Evolutionary conservation across 176 grass and related monocot species (phyloP), one percentile per base, ranked within the genome.

Genomic region (Saccharum spontaneum): DNA sequence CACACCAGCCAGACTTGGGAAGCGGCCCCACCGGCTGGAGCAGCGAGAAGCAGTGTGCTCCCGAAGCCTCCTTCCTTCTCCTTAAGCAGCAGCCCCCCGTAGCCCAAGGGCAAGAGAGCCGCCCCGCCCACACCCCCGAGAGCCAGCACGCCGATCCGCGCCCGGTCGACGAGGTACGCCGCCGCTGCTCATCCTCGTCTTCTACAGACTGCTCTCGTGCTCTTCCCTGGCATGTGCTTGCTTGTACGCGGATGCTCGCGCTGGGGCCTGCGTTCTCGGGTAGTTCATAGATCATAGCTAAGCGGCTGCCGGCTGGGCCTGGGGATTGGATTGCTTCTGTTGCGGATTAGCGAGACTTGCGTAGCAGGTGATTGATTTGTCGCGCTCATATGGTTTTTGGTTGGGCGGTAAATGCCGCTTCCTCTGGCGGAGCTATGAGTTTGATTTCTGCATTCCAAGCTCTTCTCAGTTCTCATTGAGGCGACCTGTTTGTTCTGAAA

Each of bases 21-120:
- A 50, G 73, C 36, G 74, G 49, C 22, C 38, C 61, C 45, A 8
- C 15, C 15, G 48, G n/a, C 10, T 46, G 26, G 37, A 14, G 2
- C 6, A 50, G 69, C 76, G 30, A 87, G 64, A 82, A 85, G 70
- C 80, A 75, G 81, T 67, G 85, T 85, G 84, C 76, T 6, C 65
- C 8, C 44, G 14, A 89, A 87, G 79, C 85, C 76, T 50, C 63
- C 4, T 15, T 22, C 66, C 33, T 22, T 20, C 52, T 78, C 79
- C 76, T 81, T 84, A 80, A 80, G 31, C 79, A 37, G 28, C 10
- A 15, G 39, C 39, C 17, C 44, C 41, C 69, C 59, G 0, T 75
- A 3, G 70, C 34, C 3, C 72, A 44, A 54, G 66, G 5, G 30
- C 33, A 28, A 83, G 38, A 15, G 39, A 59, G 62, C 55, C 24